phyloP scores from a whole-genome alignment of 768 basidiomycete genomes.

The Rubroboletus pulcherrimus region DNA sequence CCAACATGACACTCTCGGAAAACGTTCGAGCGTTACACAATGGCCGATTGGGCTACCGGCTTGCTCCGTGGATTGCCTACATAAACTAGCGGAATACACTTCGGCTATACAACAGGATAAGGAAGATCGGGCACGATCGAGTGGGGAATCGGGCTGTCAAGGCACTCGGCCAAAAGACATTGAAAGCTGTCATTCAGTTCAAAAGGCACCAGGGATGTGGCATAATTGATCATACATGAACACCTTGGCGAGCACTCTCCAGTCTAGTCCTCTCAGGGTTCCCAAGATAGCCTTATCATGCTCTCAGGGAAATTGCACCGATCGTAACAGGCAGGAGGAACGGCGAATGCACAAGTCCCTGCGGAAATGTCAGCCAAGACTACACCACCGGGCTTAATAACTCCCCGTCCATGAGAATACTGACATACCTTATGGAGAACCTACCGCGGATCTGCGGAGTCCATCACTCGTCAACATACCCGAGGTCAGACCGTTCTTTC shows the following conservation, averaged over 20 bases:
- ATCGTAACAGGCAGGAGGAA: constrained; percentile 24
- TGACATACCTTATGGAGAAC: constrained; percentile 19
- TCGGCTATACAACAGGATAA: constrained; percentile 13
- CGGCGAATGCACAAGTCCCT: constrained; percentile 23
- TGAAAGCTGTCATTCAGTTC: constrained; percentile 7
- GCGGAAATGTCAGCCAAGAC: constrained; percentile 13
- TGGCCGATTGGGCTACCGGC: constrained; percentile 10
- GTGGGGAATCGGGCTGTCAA: constrained; percentile 14
- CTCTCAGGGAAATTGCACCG: constrained; percentile 10
- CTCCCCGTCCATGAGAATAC: constrained; percentile 22
- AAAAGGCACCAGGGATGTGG: constrained; percentile 23
- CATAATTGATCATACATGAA: constrained; percentile 17
- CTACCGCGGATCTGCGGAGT: constrained; percentile 31
- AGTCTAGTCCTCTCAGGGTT: constrained; percentile 28
- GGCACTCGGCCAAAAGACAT: constrained; percentile 18
- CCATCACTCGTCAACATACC: constrained; percentile 3
- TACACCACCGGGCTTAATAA: constrained; percentile 21
- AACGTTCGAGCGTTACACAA: constrained; percentile 3
- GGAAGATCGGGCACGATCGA: constrained; percentile 7
- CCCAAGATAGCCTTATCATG: constrained; percentile 30
- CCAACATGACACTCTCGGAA: constrained; percentile 8
- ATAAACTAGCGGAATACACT: background rate
- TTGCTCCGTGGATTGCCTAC: constrained; percentile 6
- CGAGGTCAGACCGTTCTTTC: constrained; percentile 12
- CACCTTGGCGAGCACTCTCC: constrained; percentile 14